Evolutionary conservation across 2,329 filamentous ascomycete genomes (phyloP).

Genomic region (Aspergillus neoniger): DNA sequence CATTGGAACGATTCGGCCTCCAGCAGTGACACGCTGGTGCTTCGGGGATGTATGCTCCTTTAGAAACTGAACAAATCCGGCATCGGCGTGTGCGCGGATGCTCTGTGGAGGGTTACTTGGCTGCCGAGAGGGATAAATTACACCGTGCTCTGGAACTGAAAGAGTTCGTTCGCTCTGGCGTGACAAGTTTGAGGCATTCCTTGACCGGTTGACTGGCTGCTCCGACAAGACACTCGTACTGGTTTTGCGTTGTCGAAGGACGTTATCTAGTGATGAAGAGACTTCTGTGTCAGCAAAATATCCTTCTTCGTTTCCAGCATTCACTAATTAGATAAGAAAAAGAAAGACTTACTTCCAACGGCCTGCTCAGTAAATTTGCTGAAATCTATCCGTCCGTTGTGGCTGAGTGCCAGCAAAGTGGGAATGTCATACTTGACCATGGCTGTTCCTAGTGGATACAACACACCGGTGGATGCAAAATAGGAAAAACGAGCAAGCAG

Average conservation of each 20-base stretch:
- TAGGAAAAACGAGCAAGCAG: constrained; percentile 2
- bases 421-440: constrained; percentile 42
- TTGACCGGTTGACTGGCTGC: constrained; percentile 27
- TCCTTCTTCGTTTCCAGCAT: too few relatives aligned
- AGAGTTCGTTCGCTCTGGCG: constrained; percentile 21
- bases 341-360: constrained; percentile 32
- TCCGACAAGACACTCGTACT: constrained; percentile 29
- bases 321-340: background rate
- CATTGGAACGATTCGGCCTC: constrained; percentile 53
- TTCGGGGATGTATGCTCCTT: constrained; percentile 52
- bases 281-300: background rate
- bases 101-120: constrained; percentile 37
- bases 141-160: constrained; percentile 16
- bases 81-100: constrained; percentile 36
- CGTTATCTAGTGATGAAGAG: constrained; percentile 23
- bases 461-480: constrained; percentile 5
- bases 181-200: constrained; percentile 26
- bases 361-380: constrained; percentile 31
- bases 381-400: constrained; percentile 29
- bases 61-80: constrained; percentile 50
- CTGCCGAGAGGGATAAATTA: constrained; percentile 31
- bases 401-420: constrained; percentile 39
- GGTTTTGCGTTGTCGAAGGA: constrained; percentile 24
- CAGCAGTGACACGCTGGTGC: constrained; percentile 52
- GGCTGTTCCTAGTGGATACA: constrained; percentile 7